Evolutionary conservation across 306 rosid genomes (phyloP).

Genomic region (Cicer arietinum): DNA sequence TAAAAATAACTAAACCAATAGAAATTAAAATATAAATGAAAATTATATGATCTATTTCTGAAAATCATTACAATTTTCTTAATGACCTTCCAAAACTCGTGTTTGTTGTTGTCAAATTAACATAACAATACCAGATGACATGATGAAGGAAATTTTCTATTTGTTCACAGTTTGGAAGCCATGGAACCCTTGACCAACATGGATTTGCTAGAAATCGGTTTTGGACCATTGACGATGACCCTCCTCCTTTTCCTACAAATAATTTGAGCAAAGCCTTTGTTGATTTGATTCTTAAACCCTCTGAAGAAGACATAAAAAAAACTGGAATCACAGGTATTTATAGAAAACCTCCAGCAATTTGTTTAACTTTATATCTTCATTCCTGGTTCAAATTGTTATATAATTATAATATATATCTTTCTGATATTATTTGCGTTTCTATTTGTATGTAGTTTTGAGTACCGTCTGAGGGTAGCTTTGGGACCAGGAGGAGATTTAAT

Average conservation of each 20-base stretch:
- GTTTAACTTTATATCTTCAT: not conserved
- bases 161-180: too few relatives aligned
- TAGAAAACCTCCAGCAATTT: slow-evolving; percentile 3
- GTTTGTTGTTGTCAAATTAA: not conserved
- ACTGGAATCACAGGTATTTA: slow-evolving; percentile 82
- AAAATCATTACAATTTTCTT: slow-evolving; percentile 18
- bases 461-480: slow-evolving; percentile 83
- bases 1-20: not conserved
- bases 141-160: too few relatives aligned
- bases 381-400: slow-evolving; percentile 13
- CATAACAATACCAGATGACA: slow-evolving; percentile 20
- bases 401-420: slow-evolving; percentile 24
- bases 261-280: slow-evolving; percentile 64
- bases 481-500: slow-evolving; percentile 92
- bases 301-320: slow-evolving; percentile 74
- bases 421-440: slow-evolving; percentile 36
- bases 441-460: slow-evolving; percentile 72
- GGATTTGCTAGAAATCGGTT: slow-evolving; percentile 87
- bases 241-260: slow-evolving; percentile 78
- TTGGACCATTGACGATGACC: slow-evolving; percentile 71
- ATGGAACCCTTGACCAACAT: slow-evolving; percentile 75
- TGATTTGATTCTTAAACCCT: slow-evolving; percentile 84
- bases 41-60: slow-evolving; percentile 17
- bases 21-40: slow-evolving; percentile 13
- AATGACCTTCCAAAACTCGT: slow-evolving; percentile 5